A percentile compares a stretch with the other conserved stretches of the same genome.
phyloP scores from a whole-genome alignment of 768 basidiomycete species.

The Leccinum subtestaceum region DNA sequence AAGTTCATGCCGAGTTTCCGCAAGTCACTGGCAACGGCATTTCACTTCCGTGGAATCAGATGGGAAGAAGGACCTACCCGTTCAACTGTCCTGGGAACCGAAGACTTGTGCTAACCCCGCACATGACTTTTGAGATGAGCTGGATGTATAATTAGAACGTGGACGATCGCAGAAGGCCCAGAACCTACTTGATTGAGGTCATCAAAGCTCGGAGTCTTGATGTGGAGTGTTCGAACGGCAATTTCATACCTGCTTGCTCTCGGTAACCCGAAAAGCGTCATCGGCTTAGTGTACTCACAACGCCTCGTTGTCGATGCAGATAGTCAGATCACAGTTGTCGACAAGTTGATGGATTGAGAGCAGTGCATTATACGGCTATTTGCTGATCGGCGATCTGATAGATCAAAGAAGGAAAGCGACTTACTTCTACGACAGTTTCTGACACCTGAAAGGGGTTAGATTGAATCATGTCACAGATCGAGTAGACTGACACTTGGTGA shows the following conservation, averaged over 20 bases:
- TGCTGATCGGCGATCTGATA: conserved; percentile 9
- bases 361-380: conserved; percentile 76
- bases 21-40: conserved; percentile 53
- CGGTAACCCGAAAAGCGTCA: background rate
- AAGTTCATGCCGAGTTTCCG: conserved; percentile 93
- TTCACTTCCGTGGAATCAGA: conserved; percentile 2
- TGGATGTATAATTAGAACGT: conserved; percentile 20
- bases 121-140: conserved; percentile 89
- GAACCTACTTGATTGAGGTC: conserved; percentile 64
- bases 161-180: background rate
- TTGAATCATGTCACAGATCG: no score
- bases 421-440: conserved; percentile 55
- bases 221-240: conserved; percentile 59
- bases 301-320: conserved; percentile 88
- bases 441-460: conserved; percentile 31
- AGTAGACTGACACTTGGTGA: no score
- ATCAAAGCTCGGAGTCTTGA: conserved; percentile 58
- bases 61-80: conserved; percentile 46
- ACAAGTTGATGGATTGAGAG: conserved; percentile 87
- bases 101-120: conserved; percentile 87
- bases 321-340: conserved; percentile 79
- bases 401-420: conserved; percentile 4
- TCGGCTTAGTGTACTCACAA: conserved; percentile 43
- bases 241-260: conserved; percentile 61
- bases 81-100: conserved; percentile 94